Evolutionary conservation across 768 basidiomycete genomes (phyloP).

Genomic region (Pholiota conissans): DNA sequence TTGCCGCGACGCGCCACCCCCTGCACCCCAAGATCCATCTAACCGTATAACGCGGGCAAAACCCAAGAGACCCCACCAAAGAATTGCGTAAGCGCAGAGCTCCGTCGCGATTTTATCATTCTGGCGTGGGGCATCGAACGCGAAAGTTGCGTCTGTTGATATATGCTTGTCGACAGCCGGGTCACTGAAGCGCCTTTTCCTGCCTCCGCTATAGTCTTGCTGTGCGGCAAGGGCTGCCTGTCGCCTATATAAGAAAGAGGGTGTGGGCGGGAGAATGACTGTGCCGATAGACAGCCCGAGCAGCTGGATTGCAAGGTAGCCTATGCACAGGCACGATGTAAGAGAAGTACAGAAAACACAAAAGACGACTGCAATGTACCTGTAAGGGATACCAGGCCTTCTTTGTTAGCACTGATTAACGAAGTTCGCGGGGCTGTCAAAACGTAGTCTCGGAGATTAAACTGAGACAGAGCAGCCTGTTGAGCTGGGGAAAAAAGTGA

Average conservation of each 20-base stretch:
- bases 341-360: background rate
- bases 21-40: slow-evolving; percentile 25
- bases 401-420: slow-evolving; percentile 83
- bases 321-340: slow-evolving; percentile 25
- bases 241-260: slow-evolving; percentile 65
- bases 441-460: slow-evolving; percentile 62
- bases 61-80: slow-evolving; percentile 76
- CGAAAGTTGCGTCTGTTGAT: background rate
- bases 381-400: slow-evolving; percentile 80
- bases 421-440: slow-evolving; percentile 62
- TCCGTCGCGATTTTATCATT: slow-evolving; percentile 76
- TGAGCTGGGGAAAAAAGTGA: slow-evolving; percentile 50
- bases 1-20: slow-evolving; percentile 43
- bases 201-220: background rate
- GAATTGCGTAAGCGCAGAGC: slow-evolving; percentile 69
- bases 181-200: slow-evolving; percentile 11
- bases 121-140: slow-evolving; percentile 44
- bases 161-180: background rate
- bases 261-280: slow-evolving; percentile 70
- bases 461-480: slow-evolving; percentile 58
- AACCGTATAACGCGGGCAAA: slow-evolving; percentile 38
- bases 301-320: slow-evolving; percentile 89
- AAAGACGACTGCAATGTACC: slow-evolving; percentile 38
- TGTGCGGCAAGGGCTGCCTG: slow-evolving; percentile 32
- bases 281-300: slow-evolving; percentile 84